Conservation (phyloP, 495 filamentous ascomycete species). For the Clohesyomyces aquaticus region DNA sequence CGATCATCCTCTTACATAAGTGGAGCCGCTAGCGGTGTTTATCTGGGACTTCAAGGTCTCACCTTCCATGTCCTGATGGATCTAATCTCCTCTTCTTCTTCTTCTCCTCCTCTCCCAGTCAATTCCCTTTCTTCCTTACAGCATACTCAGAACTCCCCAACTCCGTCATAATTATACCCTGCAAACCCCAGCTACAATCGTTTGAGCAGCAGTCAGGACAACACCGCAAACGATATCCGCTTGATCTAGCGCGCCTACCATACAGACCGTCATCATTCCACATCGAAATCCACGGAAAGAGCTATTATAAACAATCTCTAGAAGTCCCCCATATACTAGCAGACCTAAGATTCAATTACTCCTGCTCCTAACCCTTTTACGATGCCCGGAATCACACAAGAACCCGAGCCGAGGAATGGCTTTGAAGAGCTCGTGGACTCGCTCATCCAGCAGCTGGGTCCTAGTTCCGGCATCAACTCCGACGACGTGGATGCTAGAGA, state of each 20-base stretch:
- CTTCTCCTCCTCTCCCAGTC: no score
- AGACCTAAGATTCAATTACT: no score
- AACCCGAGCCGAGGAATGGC: neutral
- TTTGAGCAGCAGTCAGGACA: neutral
- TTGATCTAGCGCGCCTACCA: neutral
- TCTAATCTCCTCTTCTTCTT: no score
- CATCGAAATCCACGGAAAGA: no score
- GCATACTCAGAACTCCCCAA: no score
- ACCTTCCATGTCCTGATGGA: no score
- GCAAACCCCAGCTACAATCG: no score
- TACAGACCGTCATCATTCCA: neutral
- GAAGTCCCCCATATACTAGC: no score
- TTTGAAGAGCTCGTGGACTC: constrained; percentile 37
- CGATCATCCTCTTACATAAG: neutral
- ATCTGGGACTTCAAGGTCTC: no score
- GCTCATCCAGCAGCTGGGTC: constrained; percentile 71
- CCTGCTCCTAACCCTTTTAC: no score
- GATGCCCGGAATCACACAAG: constrained; percentile 7
- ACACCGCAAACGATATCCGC: neutral
- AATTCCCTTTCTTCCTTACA: neutral
- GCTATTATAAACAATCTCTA: no score
- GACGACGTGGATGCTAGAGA: constrained; percentile 74
- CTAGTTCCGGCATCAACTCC: constrained; percentile 77
- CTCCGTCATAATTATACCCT: no score
- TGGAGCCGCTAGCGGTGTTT: neutral